These are phyloP conservation scores for Aaosphaeria pasadenensis DNA, from an alignment of 2,329 filamentous ascomycete genomes.

Conservation along the genomic window DNA sequence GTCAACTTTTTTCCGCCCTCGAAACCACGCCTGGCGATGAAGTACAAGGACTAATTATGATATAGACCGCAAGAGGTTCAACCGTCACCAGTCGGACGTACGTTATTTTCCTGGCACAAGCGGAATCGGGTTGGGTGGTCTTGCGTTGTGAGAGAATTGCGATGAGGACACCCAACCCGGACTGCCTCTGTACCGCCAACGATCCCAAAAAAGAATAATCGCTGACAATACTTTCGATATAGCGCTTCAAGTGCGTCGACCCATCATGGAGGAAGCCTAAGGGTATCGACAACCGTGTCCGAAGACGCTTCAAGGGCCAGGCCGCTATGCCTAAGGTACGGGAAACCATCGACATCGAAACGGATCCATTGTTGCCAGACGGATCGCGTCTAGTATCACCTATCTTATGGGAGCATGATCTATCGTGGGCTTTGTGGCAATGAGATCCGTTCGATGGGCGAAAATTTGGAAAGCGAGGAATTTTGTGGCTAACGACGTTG, in stretches of 20 bases:
- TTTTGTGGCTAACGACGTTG: neutral
- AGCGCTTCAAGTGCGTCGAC: conserved; percentile 84
- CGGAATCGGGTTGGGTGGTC: no score
- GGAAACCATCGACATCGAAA: conserved; percentile 2
- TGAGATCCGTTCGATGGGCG: neutral
- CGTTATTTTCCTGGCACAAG: no score
- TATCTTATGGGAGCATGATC: no score
- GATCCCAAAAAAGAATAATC: no score
- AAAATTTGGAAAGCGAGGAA: neutral
- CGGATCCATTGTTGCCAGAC: neutral
- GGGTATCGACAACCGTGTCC: conserved; percentile 99
- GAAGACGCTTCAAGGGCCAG: conserved; percentile 95
- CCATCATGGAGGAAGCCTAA: conserved; percentile 98
- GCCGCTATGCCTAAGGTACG: conserved; percentile 97
- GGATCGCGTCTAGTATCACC: no score
- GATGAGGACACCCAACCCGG: no score
- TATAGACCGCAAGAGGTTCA: conserved; percentile 88
- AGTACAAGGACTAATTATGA: conserved; percentile 33
- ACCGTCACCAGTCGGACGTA: conserved; percentile 88
- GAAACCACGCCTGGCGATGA: conserved; percentile 8
- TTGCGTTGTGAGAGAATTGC: no score
- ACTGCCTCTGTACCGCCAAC: no score
- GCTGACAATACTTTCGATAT: no score
- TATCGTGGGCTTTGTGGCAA: neutral
- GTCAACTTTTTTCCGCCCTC: neutral